These are phyloP conservation scores for Mycena amicta DNA, from an alignment of 768 basidiomycete genomes.

Conservation along the genomic window DNA sequence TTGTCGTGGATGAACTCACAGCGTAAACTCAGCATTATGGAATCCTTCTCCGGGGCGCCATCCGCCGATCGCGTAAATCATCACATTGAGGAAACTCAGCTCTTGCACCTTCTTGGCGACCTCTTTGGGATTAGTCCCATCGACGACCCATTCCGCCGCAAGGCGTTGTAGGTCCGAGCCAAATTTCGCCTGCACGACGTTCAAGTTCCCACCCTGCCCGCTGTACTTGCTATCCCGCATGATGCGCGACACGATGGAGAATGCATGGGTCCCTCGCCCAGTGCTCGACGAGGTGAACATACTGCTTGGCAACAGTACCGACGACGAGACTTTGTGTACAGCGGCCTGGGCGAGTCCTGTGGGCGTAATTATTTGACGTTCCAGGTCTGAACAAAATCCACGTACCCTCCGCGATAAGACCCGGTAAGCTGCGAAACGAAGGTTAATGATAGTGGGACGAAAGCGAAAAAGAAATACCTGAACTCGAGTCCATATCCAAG, in stretches of 20 bases:
- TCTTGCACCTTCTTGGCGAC: constrained; percentile 65
- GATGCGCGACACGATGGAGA: constrained; percentile 58
- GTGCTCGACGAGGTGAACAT: background rate
- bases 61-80: constrained; percentile 62
- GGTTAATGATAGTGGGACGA: too few relatives aligned
- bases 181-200: constrained; percentile 36
- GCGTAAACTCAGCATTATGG: constrained; percentile 32
- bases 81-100: constrained; percentile 52
- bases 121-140: constrained; percentile 36
- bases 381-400: constrained; percentile 9
- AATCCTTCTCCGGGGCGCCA: constrained; percentile 46
- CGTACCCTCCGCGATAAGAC: constrained; percentile 56
- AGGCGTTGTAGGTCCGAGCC: constrained; percentile 45
- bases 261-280: constrained; percentile 38
- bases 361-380: too few relatives aligned
- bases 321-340: constrained; percentile 9
- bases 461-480: constrained; percentile 23
- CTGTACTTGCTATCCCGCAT: constrained; percentile 49
- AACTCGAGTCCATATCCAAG: constrained; percentile 63
- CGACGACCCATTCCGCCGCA: constrained; percentile 46
- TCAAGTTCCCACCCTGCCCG: constrained; percentile 29
- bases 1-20: constrained; percentile 25
- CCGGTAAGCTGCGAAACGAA: constrained; percentile 38
- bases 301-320: background rate
- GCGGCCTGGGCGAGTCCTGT: constrained; percentile 30